These are phyloP conservation scores for Carex pumila DNA, from an alignment of 176 grass and related monocot genomes.

Conservation along the genomic window DNA sequence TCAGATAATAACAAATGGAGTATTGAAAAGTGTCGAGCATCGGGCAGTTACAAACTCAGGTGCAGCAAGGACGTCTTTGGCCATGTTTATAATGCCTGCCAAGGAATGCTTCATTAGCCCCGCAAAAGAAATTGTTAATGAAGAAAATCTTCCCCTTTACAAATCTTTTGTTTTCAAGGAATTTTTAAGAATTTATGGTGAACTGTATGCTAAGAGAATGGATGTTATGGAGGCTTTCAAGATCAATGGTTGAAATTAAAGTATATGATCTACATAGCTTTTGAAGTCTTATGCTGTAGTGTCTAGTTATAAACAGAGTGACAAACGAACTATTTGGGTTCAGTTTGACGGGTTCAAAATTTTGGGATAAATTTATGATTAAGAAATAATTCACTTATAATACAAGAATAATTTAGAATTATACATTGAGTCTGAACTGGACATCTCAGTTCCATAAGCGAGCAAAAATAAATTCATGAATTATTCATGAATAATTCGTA, in stretches of 20 bases:
- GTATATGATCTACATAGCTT: neutral
- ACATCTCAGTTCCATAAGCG: too few relatives aligned
- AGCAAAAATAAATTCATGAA: too few relatives aligned
- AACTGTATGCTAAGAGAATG: conserved; percentile 34
- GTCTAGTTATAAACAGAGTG: too few relatives aligned
- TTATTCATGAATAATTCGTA: too few relatives aligned
- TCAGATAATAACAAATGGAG: conserved; percentile 48
- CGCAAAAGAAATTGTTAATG: neutral
- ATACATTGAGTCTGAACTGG: too few relatives aligned
- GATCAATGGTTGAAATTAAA: conserved; percentile 9
- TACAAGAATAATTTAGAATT: too few relatives aligned
- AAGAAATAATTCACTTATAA: too few relatives aligned
- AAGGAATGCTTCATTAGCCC: conserved; percentile 35
- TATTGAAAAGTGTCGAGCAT: conserved; percentile 62
- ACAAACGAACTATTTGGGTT: too few relatives aligned
- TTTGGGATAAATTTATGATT: too few relatives aligned
- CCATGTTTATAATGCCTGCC: conserved; percentile 35
- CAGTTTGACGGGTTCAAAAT: too few relatives aligned
- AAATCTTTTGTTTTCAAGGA: conserved; percentile 34
- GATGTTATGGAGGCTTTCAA: conserved; percentile 56
- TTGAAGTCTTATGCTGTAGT: too few relatives aligned
- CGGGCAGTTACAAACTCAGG: conserved; percentile 26
- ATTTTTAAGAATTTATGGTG: conserved; percentile 39
- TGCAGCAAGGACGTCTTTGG: conserved; percentile 24
- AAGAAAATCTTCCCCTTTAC: conserved; percentile 15